phyloP scores from a whole-genome alignment of 345 rosid species.

The Conringia planisiliqua region DNA sequence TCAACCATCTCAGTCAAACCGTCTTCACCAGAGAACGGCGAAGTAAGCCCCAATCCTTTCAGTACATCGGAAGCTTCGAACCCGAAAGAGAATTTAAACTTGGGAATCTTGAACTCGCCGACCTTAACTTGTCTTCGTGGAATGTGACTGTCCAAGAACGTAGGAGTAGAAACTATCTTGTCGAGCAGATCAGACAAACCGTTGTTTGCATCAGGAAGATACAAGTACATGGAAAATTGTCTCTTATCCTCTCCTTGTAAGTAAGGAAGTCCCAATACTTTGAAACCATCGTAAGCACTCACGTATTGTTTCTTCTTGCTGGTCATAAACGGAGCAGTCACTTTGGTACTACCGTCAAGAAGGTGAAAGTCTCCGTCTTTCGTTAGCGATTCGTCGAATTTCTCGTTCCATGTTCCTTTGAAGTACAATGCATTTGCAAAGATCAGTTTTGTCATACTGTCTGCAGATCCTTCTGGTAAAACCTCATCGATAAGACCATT shows the following conservation, averaged over 20 bases:
- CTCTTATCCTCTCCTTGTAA: slow-evolving; percentile 66
- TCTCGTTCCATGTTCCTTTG: slow-evolving; percentile 76
- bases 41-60: slow-evolving; percentile 46
- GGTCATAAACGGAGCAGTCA: slow-evolving; percentile 71
- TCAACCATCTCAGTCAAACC: slow-evolving; percentile 63
- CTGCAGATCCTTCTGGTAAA: slow-evolving; percentile 63
- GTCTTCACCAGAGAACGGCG: slow-evolving; percentile 51
- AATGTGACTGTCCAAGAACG: slow-evolving; percentile 47
- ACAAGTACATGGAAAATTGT: slow-evolving; percentile 65
- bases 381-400: slow-evolving; percentile 51
- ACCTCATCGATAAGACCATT: slow-evolving; percentile 71
- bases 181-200: slow-evolving; percentile 54
- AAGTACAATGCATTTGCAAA: slow-evolving; percentile 80
- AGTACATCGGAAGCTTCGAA: slow-evolving; percentile 49
- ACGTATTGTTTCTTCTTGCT: slow-evolving; percentile 57
- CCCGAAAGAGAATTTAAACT: slow-evolving; percentile 51
- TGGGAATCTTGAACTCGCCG: slow-evolving; percentile 53
- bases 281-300: slow-evolving; percentile 52
- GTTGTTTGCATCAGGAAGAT: slow-evolving; percentile 63
- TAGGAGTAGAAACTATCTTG: slow-evolving; percentile 40
- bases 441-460: slow-evolving; percentile 50
- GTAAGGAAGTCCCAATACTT: slow-evolving; percentile 73
- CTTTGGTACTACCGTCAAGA: slow-evolving; percentile 43
- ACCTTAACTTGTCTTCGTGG: slow-evolving; percentile 37
- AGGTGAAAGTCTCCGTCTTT: slow-evolving; percentile 65